Percentiles rank a stretch among this genome's conserved stretches.
Conservation (phyloP, 257 asterid species). For the Scutellaria baicalensis region DNA sequence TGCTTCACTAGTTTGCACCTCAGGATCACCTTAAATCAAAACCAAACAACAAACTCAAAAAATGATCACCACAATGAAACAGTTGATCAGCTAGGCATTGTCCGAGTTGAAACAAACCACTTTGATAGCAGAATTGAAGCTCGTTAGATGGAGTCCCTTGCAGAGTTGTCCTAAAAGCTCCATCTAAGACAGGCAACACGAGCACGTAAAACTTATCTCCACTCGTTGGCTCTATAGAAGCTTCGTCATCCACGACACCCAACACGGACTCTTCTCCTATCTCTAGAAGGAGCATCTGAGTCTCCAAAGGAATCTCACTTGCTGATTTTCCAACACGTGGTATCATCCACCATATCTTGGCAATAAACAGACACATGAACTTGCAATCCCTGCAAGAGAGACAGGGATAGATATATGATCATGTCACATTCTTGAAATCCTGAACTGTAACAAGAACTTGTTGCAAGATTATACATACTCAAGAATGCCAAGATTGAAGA, state of each 20-base stretch:
- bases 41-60: not conserved
- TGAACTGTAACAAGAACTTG: not conserved
- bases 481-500: slow-evolving; percentile 48
- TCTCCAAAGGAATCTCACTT: slow-evolving; percentile 52
- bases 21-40: slow-evolving; percentile 30
- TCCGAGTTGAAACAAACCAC: slow-evolving; percentile 28
- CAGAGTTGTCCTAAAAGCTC: slow-evolving; percentile 52
- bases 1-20: slow-evolving; percentile 29
- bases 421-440: not conserved
- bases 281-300: slow-evolving; percentile 65
- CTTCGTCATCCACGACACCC: slow-evolving; percentile 4
- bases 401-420: too few species aligned
- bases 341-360: slow-evolving; percentile 80
- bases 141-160: slow-evolving; percentile 45
- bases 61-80: not conserved
- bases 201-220: slow-evolving; percentile 37
- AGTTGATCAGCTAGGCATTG: not conserved
- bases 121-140: slow-evolving; percentile 58
- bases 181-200: slow-evolving; percentile 57
- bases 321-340: slow-evolving; percentile 53
- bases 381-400: slow-evolving; percentile 27
- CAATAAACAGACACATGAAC: slow-evolving; percentile 49
- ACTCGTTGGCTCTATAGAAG: not conserved
- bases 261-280: slow-evolving; percentile 31
- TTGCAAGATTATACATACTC: slow-evolving; percentile 24